Evolutionary conservation across 192 early-diverging fungal genomes (phyloP).

Genomic region (Gamsiella multidivaricata): DNA sequence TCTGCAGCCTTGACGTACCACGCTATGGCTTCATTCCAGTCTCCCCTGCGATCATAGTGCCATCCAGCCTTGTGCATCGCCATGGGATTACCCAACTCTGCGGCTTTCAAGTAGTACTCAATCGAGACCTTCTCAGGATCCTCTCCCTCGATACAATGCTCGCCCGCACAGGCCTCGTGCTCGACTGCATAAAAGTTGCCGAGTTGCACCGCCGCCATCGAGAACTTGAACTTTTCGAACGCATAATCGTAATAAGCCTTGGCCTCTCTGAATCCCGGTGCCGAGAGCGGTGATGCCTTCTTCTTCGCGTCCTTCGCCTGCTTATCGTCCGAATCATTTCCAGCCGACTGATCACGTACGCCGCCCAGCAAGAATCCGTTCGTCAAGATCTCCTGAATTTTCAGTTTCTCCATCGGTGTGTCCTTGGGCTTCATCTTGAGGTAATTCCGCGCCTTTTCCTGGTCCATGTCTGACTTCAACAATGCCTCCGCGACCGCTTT

Average conservation of each 20-base stretch:
- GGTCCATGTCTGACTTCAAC: conserved; percentile 57
- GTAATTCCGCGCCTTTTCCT: conserved; percentile 53
- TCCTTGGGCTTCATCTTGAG: conserved; percentile 38
- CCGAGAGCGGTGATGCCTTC: background rate
- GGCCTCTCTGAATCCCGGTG: conserved; percentile 43
- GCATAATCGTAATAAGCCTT: conserved; percentile 60
- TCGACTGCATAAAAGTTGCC: conserved; percentile 63
- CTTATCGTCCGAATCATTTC: conserved; percentile 35
- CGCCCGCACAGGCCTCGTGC: conserved; percentile 56
- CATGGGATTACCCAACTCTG: conserved; percentile 63
- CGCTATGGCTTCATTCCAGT: conserved; percentile 57
- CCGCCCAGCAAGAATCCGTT: conserved; percentile 37
- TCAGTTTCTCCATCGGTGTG: conserved; percentile 42
- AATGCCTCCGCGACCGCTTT: conserved; percentile 57
- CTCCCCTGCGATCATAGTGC: conserved; percentile 60
- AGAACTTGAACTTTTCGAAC: conserved; percentile 57
- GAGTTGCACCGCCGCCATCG: conserved; percentile 66
- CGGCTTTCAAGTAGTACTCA: conserved; percentile 61
- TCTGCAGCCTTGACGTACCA: conserved; percentile 61
- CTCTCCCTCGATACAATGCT: conserved; percentile 56
- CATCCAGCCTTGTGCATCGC: conserved; percentile 63
- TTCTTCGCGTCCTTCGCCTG: background rate
- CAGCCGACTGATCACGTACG: conserved; percentile 9
- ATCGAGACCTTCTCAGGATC: conserved; percentile 60
- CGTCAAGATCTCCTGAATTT: conserved; percentile 56